These are phyloP conservation scores for Bassia scoparia DNA, from an alignment of 148 eudicot species.

Conservation along the genomic window DNA sequence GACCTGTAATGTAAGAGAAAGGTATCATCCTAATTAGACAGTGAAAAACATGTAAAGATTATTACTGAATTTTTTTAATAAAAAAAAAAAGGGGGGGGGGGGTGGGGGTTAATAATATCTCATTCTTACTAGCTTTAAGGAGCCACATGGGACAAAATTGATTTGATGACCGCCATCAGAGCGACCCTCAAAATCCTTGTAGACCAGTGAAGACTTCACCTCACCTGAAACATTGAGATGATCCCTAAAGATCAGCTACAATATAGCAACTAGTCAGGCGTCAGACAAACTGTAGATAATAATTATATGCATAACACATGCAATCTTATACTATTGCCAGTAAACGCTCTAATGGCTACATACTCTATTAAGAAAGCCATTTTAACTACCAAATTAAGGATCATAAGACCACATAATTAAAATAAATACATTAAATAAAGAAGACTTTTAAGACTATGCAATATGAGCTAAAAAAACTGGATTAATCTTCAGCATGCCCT, in stretches of 20 bases:
- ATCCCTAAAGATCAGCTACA: background rate
- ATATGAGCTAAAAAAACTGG: background rate
- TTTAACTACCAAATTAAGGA: background rate
- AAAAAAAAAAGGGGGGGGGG: no score
- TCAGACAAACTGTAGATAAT: background rate
- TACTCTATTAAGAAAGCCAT: background rate
- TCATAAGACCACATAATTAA: background rate
- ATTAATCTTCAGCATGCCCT: background rate
- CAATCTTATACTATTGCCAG: background rate
- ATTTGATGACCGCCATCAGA: constrained; percentile 93
- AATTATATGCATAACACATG: no score
- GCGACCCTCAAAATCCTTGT: constrained; percentile 94
- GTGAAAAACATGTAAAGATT: no score
- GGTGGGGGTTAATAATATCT: no score
- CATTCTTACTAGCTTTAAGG: constrained; percentile 85
- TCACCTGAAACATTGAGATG: constrained; percentile 46
- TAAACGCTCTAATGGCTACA: background rate
- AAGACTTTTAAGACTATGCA: background rate
- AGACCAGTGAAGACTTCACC: constrained; percentile 72
- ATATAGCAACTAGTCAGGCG: background rate
- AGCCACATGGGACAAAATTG: constrained; percentile 79
- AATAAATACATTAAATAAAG: background rate
- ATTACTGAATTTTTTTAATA: no score
- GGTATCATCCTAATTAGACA: no score
- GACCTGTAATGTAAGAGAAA: no score